Conservation (phyloP, 257 asterid genomes). For the Lithospermum erythrorhizon region DNA sequence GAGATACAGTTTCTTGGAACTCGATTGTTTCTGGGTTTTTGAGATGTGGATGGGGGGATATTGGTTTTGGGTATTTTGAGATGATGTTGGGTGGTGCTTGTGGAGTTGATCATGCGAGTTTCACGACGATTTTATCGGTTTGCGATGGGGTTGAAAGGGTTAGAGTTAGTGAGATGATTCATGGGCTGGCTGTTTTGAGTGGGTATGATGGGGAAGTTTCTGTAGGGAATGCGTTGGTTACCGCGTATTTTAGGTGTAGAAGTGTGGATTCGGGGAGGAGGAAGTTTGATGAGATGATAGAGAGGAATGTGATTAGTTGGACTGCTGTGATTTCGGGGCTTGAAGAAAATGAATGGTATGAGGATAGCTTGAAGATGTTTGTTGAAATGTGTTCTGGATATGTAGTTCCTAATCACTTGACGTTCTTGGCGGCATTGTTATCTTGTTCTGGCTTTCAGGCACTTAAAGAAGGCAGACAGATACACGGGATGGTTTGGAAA, state of each 20-base stretch:
- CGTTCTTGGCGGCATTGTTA: conserved; percentile 52
- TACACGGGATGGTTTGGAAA: conserved; percentile 59
- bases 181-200: conserved; percentile 42
- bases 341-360: conserved; percentile 40
- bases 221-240: conserved; percentile 58
- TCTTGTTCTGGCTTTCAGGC: conserved; percentile 72
- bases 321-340: conserved; percentile 75
- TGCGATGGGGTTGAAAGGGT: conserved; percentile 24
- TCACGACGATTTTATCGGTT: conserved; percentile 52
- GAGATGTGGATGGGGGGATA: conserved; percentile 23
- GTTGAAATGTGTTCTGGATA: conserved; percentile 33
- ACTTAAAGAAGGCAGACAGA: conserved; percentile 53
- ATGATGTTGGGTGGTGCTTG: conserved; percentile 19
- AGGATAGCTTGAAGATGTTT: conserved; percentile 56
- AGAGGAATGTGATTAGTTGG: conserved; percentile 79
- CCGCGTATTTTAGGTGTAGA: conserved; percentile 50
- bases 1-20: conserved; percentile 77
- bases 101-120: conserved; percentile 53
- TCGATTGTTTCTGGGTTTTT: conserved; percentile 67
- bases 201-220: conserved; percentile 55
- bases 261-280: conserved; percentile 40
- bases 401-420: conserved; percentile 48
- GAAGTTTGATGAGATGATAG: conserved; percentile 53
- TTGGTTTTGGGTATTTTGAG: conserved; percentile 49
- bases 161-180: conserved; percentile 33